Conservation (phyloP, 1,284 basidiomycete species). For the Flammula alnicola region DNA sequence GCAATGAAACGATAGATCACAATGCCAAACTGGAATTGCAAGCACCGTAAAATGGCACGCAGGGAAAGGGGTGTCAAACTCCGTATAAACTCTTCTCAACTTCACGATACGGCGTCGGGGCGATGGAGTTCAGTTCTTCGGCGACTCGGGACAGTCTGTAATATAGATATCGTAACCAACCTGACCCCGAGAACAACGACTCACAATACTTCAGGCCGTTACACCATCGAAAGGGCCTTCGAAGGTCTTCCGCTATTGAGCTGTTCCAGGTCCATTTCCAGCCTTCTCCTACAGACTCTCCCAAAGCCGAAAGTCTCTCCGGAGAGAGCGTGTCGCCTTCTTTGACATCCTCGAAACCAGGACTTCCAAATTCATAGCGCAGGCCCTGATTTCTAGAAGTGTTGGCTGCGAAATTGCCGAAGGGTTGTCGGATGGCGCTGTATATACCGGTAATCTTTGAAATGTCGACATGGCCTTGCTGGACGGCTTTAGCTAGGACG, state of each 20-base stretch:
- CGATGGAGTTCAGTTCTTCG: too few species aligned
- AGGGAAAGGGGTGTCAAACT: too few species aligned
- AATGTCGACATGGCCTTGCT: constrained; percentile 3
- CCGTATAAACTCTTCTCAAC: too few species aligned
- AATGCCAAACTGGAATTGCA: too few species aligned
- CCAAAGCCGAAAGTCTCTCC: constrained; percentile 11
- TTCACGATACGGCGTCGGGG: too few species aligned
- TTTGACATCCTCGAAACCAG: constrained; percentile 21
- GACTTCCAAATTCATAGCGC: constrained; percentile 15
- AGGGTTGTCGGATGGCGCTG: constrained; percentile 19
- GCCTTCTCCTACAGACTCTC: constrained; percentile 11
- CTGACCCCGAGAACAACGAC: too few species aligned
- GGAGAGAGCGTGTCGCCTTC: constrained; percentile 17
- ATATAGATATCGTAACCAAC: too few species aligned
- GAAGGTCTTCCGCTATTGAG: constrained; percentile 16
- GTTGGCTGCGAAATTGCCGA: constrained; percentile 20
- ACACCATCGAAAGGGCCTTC: too few species aligned
- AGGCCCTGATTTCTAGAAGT: constrained; percentile 17
- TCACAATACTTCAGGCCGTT: too few species aligned
- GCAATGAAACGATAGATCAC: too few species aligned
- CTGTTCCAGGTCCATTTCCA: constrained; percentile 22
- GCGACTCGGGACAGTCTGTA: too few species aligned
- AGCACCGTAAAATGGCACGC: too few species aligned
- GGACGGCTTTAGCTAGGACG: constrained; percentile 10
- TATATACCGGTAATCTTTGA: constrained; percentile 16